Evolutionary conservation across 306 rosid genomes (phyloP).

Genomic region (Prunus padus): DNA sequence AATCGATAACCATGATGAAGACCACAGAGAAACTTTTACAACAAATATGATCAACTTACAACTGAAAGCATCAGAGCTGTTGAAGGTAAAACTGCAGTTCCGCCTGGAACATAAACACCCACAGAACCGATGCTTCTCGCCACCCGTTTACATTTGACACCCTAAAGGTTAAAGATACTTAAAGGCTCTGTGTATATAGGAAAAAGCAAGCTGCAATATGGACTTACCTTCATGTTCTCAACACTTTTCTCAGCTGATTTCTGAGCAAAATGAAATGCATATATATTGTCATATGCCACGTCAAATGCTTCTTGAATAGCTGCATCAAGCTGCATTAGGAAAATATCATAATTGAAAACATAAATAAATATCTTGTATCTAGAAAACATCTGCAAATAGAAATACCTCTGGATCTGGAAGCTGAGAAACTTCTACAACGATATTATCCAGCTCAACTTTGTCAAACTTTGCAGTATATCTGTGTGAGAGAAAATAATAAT

Average conservation of each 20-base stretch:
- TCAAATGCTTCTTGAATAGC: conserved; percentile 80
- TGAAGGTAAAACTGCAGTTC: conserved; percentile 97
- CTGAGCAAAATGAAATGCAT: conserved; percentile 92
- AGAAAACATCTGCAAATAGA: conserved; percentile 8
- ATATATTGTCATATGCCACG: conserved; percentile 80
- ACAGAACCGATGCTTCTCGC: conserved; percentile 95
- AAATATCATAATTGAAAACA: conserved; percentile 16
- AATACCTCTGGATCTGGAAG: conserved; percentile 90
- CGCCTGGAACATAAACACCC: conserved; percentile 98
- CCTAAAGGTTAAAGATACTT: conserved; percentile 48
- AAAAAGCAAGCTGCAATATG: conserved; percentile 15
- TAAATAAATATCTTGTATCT: not conserved
- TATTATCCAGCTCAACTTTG: conserved; percentile 59
- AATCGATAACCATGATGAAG: not conserved
- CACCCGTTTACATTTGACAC: conserved; percentile 93
- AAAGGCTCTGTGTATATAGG: conserved; percentile 1
- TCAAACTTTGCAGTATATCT: conserved; percentile 84
- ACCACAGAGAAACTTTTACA: not conserved
- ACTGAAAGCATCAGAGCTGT: conserved; percentile 97
- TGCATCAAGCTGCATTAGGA: conserved; percentile 66
- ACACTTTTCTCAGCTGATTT: conserved; percentile 68
- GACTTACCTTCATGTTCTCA: conserved; percentile 89
- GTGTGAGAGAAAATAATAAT: conserved; percentile 26
- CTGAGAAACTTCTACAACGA: conserved; percentile 64
- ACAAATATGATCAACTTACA: conserved; percentile 57